A percentile compares a stretch with the other conserved stretches of the same genome.
Evolutionary conservation across 768 basidiomycete genomes (phyloP).

Genomic region (Leccinum disarticulatum): DNA sequence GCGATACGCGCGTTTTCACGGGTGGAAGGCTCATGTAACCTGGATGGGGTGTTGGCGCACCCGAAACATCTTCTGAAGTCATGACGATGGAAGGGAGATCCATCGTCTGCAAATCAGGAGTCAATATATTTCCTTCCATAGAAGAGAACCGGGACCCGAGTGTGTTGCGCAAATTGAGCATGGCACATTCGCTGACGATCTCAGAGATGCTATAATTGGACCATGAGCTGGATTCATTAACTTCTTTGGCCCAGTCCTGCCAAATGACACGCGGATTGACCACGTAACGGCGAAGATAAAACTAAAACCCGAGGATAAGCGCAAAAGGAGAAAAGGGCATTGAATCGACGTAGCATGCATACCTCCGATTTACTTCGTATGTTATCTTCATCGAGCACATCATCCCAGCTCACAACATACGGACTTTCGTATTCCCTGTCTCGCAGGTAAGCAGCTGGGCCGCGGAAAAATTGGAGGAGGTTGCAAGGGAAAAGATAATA

Average conservation of each 20-base stretch:
- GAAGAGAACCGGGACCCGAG: constrained; percentile 40
- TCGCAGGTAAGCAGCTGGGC: constrained; percentile 63
- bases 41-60: constrained; percentile 31
- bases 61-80: constrained; percentile 25
- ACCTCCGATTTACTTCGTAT: constrained; percentile 77
- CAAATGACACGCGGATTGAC: constrained; percentile 74
- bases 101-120: constrained; percentile 6
- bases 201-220: constrained; percentile 56
- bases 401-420: constrained; percentile 70
- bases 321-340: not conserved
- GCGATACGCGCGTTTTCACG: constrained; percentile 44
- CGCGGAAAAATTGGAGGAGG: constrained; percentile 73
- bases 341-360: constrained; percentile 16
- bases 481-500: constrained; percentile 94
- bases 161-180: constrained; percentile 62
- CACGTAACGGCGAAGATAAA: constrained; percentile 65
- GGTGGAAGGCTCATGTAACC: constrained; percentile 37
- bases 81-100: constrained; percentile 7
- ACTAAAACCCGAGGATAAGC: constrained; percentile 37
- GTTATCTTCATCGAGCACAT: constrained; percentile 64
- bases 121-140: not conserved
- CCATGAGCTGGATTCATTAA: constrained; percentile 68
- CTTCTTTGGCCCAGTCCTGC: constrained; percentile 62
- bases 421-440: constrained; percentile 52
- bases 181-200: constrained; percentile 65